A percentile compares a stretch with the other conserved stretches of the same genome.
Conservation (phyloP, 768 basidiomycete genomes). For the Sporobolomyces roseus region DNA sequence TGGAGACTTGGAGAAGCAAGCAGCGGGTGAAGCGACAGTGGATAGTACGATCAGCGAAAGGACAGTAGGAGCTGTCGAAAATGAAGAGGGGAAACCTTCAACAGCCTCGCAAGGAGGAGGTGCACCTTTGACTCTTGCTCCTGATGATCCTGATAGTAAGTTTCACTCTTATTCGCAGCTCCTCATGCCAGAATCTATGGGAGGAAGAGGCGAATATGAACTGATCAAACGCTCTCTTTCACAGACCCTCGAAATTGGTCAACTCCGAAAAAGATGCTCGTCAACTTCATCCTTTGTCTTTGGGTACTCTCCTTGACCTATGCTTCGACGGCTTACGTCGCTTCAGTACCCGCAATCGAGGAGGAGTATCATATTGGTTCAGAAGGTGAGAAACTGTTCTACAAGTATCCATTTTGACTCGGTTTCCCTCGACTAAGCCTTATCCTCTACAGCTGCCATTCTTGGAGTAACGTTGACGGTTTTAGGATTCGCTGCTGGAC, state of each 20-base stretch:
- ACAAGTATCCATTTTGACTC: too few species aligned
- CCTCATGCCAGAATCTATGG: too few species aligned
- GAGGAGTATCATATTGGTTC: constrained; percentile 13
- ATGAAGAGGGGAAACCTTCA: too few species aligned
- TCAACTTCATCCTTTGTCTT: constrained; percentile 27
- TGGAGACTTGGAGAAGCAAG: too few species aligned
- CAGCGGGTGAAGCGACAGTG: too few species aligned
- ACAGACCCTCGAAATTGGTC: constrained; percentile 25
- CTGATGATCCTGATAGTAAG: constrained; percentile 3
- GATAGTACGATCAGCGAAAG: too few species aligned
- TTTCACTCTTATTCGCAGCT: neutral
- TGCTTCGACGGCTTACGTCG: constrained; percentile 30
- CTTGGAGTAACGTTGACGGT: constrained; percentile 40
- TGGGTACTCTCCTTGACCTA: constrained; percentile 32
- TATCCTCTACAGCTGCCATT: constrained; percentile 14
- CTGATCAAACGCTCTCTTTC: too few species aligned
- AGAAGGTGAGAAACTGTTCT: constrained; percentile 12
- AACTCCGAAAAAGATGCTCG: constrained; percentile 20
- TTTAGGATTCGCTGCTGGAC: constrained; percentile 45
- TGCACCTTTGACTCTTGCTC: neutral
- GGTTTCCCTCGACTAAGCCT: too few species aligned
- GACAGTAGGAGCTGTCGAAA: too few species aligned
- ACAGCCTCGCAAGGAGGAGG: neutral
- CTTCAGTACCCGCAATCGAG: constrained; percentile 8
- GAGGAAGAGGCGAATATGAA: neutral